Percentiles rank a stretch among this genome's conserved stretches.
Conservation (phyloP, 306 rosid species). For the Vigna hirtella region DNA sequence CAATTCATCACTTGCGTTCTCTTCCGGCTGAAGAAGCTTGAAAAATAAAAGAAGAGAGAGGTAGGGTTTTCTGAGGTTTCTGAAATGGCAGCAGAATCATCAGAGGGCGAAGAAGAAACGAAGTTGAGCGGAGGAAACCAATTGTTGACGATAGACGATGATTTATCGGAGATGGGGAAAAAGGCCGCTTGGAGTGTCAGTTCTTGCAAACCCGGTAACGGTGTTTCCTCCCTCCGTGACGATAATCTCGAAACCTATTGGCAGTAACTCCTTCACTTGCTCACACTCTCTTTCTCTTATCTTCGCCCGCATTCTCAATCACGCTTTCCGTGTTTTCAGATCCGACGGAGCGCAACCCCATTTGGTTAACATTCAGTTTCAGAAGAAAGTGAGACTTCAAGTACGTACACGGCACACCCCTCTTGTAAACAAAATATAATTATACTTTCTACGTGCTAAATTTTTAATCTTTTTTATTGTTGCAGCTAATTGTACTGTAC, state of each 20-base stretch:
- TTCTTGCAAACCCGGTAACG: conserved; percentile 94
- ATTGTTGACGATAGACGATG: conserved; percentile 58
- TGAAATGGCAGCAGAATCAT: conserved; percentile 84
- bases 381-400: conserved; percentile 87
- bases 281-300: not conserved
- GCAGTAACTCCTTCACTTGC: conserved; percentile 59
- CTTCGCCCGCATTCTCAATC: not conserved
- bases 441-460: not conserved
- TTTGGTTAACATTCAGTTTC: conserved; percentile 88
- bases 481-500: conserved; percentile 79
- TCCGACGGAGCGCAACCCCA: conserved; percentile 98
- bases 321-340: conserved; percentile 46
- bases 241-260: conserved; percentile 84
- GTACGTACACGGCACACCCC: conserved; percentile 43
- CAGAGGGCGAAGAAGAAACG: conserved; percentile 88
- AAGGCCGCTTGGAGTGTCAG: conserved; percentile 98
- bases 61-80: not conserved
- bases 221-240: conserved; percentile 83
- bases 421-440: not conserved
- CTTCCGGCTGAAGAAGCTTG: not conserved
- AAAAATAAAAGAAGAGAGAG: not conserved
- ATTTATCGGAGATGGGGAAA: conserved; percentile 89
- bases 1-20: too few species aligned
- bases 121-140: conserved; percentile 72
- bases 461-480: conserved; percentile 4